Evolutionary conservation across 2,329 filamentous ascomycete species (phyloP).

Genomic region (Escovopsis sp.): DNA sequence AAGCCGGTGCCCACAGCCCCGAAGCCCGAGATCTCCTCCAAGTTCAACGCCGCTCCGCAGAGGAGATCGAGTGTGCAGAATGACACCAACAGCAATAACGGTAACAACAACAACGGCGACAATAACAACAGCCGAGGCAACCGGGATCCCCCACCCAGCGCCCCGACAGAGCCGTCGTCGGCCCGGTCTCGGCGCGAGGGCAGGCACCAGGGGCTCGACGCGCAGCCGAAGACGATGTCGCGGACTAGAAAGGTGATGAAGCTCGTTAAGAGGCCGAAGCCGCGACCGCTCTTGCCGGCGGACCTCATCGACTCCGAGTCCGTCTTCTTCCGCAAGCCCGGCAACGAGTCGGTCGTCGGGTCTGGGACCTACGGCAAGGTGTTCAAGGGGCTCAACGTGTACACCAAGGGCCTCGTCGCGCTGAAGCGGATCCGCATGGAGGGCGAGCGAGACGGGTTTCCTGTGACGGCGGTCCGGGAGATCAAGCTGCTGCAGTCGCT

Average conservation of each 20-base stretch:
- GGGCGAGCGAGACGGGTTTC: constrained; percentile 78
- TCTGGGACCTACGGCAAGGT: constrained; percentile 94
- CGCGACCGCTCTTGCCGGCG: constrained; percentile 51
- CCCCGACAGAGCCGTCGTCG: constrained; percentile 39
- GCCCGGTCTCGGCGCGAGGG: constrained; percentile 24
- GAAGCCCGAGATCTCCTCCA: constrained; percentile 51
- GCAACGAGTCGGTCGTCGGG: constrained; percentile 93
- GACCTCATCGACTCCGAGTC: constrained; percentile 71
- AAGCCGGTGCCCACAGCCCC: constrained; percentile 41
- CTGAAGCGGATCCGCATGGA: constrained; percentile 91
- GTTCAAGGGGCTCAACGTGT: constrained; percentile 88
- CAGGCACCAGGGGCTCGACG: constrained; percentile 19
- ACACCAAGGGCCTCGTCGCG: constrained; percentile 68
- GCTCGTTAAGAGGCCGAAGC: constrained; percentile 54
- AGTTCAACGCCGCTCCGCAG: constrained; percentile 48
- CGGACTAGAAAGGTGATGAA: constrained; percentile 49
- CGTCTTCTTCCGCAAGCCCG: constrained; percentile 86
- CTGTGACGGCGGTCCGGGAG: constrained; percentile 78
- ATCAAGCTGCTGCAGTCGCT: constrained; percentile 85
- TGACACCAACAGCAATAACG: no score
- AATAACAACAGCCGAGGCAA: constrained; percentile 13
- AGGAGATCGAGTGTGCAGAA: constrained; percentile 20
- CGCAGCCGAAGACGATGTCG: constrained; percentile 23
- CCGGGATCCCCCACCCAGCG: constrained; percentile 32
- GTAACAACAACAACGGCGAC: no score